These are phyloP conservation scores for Actinomortierella ambigua DNA, from an alignment of 371 early-diverging fungal genomes.

Conservation along the genomic window DNA sequence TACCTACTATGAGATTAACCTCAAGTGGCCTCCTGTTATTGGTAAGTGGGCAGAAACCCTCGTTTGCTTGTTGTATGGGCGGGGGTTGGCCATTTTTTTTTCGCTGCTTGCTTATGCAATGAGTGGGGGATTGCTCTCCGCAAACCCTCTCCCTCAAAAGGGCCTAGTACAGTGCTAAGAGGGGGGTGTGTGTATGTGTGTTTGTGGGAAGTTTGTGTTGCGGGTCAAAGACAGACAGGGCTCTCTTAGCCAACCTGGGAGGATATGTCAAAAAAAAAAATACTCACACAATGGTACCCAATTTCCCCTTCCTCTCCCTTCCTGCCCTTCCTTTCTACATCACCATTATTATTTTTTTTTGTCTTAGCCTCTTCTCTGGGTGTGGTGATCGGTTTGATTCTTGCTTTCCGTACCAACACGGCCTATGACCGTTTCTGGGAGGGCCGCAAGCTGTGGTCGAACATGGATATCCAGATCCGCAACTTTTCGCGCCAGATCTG, in stretches of 20 bases:
- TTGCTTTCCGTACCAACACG: conserved; percentile 77
- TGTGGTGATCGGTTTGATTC: conserved; percentile 65
- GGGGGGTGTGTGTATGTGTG: no score
- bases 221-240: no score
- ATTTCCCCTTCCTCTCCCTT: not conserved
- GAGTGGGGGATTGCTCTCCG: no score
- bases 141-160: no score
- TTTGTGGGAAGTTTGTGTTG: no score
- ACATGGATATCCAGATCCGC: conserved; percentile 60
- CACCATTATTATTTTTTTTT: conserved; percentile 5
- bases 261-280: no score
- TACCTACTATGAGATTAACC: not conserved
- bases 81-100: no score
- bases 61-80: no score
- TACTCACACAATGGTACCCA: no score
- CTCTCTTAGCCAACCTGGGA: no score
- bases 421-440: conserved; percentile 75
- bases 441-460: conserved; percentile 65
- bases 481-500: conserved; percentile 70
- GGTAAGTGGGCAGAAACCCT: conserved; percentile 16
- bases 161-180: no score
- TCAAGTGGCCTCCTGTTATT: conserved; percentile 20
- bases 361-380: conserved; percentile 55
- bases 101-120: no score
- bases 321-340: not conserved